Evolutionary conservation across 2,329 filamentous ascomycete genomes (phyloP), one percentile per base, ranked within the genome.

Genomic region (Claviceps sp.): DNA sequence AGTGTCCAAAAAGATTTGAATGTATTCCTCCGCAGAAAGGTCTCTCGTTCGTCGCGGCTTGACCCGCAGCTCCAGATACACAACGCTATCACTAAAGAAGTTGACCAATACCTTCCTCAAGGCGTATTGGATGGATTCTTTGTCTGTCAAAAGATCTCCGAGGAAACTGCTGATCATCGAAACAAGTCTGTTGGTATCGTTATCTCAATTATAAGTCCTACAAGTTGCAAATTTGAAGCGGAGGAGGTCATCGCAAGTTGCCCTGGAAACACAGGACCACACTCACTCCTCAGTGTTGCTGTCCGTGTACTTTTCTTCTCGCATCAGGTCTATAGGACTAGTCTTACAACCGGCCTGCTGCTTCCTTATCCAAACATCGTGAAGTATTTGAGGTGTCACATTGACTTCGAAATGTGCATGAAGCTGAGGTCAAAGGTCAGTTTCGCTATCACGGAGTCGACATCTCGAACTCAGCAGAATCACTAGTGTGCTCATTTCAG

Each of bases 361-460:
- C 62, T 82, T 86, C 51, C 65, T 64, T 47, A 69, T 59, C 86
- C 87, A 93, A 62, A 91, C 80, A 39, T 86, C 77, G 61, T 88
- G 85, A 2, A 93, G 78, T 54, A 79, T 83, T 59, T 79, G 69
- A 36, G 83, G 79, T 61, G 79, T 84, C 64, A 93, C 87, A 64
- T 84, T 88, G 50, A 87, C 86, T 42, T 81, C 86, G 45, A 93
- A 74, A 66, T 93, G 86, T 55, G 87, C 86, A 60, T 93, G 87
- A 50, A 91, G 77, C 83, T 89, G 13, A 47, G 29, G 46, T 11
- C 38, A 29, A 43, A 37, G 4, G 47, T 52, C 17, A 22, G 46
- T 45, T n/a, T 23, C 50, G 29, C 11, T 26, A 7, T 23, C 36
- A 9, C 36, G 37, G 29, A 4, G 17, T 26, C 36, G 8, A 48